Evolutionary conservation across 441 rosid species (phyloP), one percentile per base, ranked within the genome.

Genomic region (Bocquillonia castaneifolia): DNA sequence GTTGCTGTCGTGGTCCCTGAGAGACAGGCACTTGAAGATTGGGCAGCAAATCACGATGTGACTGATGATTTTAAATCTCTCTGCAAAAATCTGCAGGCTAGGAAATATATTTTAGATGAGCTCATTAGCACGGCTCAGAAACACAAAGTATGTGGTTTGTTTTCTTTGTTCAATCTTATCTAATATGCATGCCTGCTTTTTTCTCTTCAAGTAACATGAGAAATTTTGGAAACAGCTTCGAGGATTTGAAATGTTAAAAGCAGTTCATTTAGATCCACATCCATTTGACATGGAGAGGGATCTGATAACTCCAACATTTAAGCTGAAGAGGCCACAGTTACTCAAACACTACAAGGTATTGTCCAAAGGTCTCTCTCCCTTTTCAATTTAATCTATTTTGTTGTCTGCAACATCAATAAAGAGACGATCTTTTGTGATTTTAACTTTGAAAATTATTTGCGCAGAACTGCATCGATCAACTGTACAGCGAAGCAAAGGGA

Each of bases 211-310:
- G 68, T 74, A 59, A 79, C 64, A 44, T 59, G 28, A 48, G 47
- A 26, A 44, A 62, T 39, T 4, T 31, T 32, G 18, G 67, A 6
- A 54, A 71, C 92, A 93, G 96, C 92, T 90, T 26, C 81, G 83
- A 75, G 98, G 98, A 69, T 93, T 93, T 63, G 97, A 93, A 81
- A 77, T 86, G 96, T 67, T 93, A 22, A 90, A 87, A 73, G 93
- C 88, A 1, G 80, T 89, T 67, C 80, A 90, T 72, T 71, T 93
- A 80, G 98, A 90, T 67, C 89, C 94, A 22, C 79, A 48, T 60
- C 91, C 80, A 17, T 90, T 93, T 68, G 91, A 88, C 75, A 85
- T 93, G 50, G 97, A 83, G 72, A 83, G 93, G 78, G 93, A 90
- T 70, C 77, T 93, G 72, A 67, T 90, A 68, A 93, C 96, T 23